A percentile compares a stretch with the other conserved stretches of the same genome.
These are phyloP conservation scores for Rhynchospora pubera DNA, from an alignment of 176 grass and related monocot genomes.

Conservation along the genomic window DNA sequence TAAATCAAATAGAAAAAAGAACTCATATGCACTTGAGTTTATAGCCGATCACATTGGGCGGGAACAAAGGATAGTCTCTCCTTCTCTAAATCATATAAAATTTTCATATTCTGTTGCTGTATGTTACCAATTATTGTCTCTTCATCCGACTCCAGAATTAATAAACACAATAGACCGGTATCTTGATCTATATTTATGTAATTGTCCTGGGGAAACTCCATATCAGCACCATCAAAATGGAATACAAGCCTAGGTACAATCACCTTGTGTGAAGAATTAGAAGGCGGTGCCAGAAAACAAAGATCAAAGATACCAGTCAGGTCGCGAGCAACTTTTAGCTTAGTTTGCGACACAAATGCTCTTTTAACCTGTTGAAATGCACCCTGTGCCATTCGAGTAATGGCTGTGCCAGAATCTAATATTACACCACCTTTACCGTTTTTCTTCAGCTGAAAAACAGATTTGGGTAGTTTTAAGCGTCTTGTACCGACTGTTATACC, in stretches of 20 bases:
- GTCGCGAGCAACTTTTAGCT: slow-evolving; percentile 18
- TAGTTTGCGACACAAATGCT: slow-evolving; percentile 46
- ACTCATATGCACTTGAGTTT: neutral
- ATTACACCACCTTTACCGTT: slow-evolving; percentile 37
- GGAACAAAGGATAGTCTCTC: slow-evolving; percentile 60
- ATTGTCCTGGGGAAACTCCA: slow-evolving; percentile 53
- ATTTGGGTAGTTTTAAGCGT: slow-evolving; percentile 31
- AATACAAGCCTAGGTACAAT: slow-evolving; percentile 53
- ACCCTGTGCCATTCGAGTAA: slow-evolving; percentile 44
- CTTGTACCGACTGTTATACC: slow-evolving; percentile 51
- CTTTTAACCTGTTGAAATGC: slow-evolving; percentile 52
- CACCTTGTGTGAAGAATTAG: slow-evolving; percentile 22
- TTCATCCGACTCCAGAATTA: slow-evolving; percentile 46
- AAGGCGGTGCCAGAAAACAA: slow-evolving; percentile 43
- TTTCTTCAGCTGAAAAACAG: slow-evolving; percentile 7
- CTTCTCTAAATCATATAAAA: slow-evolving; percentile 64
- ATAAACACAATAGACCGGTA: slow-evolving; percentile 55
- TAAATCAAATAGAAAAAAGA: neutral
- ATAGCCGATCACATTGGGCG: slow-evolving; percentile 49
- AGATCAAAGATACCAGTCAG: slow-evolving; percentile 40
- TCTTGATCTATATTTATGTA: slow-evolving; percentile 45
- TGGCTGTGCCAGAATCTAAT: slow-evolving; percentile 69
- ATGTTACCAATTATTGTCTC: slow-evolving; percentile 72
- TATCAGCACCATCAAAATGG: slow-evolving; percentile 79
- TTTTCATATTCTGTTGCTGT: slow-evolving; percentile 88